Evolutionary conservation across 2,329 filamentous ascomycete species (phyloP).

Genomic region (Penicillium sumatraense): DNA sequence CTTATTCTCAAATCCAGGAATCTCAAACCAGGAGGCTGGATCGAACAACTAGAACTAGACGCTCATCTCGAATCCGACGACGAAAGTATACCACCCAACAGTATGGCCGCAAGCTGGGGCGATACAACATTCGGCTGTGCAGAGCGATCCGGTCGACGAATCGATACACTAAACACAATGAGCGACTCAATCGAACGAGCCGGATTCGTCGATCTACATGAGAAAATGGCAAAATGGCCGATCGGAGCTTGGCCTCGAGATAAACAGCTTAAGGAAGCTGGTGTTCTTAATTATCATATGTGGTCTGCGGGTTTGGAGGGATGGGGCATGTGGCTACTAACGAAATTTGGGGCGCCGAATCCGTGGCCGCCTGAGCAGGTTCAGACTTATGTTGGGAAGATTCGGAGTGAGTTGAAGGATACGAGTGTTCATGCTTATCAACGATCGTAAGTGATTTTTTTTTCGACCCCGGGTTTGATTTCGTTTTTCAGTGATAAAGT

Average conservation of each 20-base stretch:
- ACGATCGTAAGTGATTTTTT: slow-evolving; percentile 1
- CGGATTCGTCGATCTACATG: slow-evolving; percentile 6
- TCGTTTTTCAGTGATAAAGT: neutral
- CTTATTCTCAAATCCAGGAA: neutral
- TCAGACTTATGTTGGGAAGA: slow-evolving; percentile 1
- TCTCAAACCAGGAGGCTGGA: slow-evolving; percentile 8
- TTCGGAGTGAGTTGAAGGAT: neutral
- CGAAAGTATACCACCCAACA: neutral
- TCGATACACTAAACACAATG: slow-evolving; percentile 8
- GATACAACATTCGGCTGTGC: neutral
- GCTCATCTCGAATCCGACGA: slow-evolving; percentile 2
- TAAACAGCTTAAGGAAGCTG: slow-evolving; percentile 6
- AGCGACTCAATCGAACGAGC: neutral
- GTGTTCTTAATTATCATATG: slow-evolving; percentile 5
- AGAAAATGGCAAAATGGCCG: slow-evolving; percentile 6
- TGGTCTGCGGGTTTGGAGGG: slow-evolving; percentile 9
- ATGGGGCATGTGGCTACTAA: slow-evolving; percentile 9
- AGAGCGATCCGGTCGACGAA: neutral
- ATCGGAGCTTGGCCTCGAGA: slow-evolving; percentile 7
- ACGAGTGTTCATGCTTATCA: slow-evolving; percentile 1
- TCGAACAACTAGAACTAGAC: slow-evolving; percentile 6
- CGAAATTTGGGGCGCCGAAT: slow-evolving; percentile 7
- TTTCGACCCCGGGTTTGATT: neutral
- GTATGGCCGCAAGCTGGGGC: neutral
- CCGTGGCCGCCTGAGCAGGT: slow-evolving; percentile 7